These are phyloP conservation scores for Cladophialophora immunda DNA, from an alignment of 2,329 filamentous ascomycete genomes.

Conservation along the genomic window DNA sequence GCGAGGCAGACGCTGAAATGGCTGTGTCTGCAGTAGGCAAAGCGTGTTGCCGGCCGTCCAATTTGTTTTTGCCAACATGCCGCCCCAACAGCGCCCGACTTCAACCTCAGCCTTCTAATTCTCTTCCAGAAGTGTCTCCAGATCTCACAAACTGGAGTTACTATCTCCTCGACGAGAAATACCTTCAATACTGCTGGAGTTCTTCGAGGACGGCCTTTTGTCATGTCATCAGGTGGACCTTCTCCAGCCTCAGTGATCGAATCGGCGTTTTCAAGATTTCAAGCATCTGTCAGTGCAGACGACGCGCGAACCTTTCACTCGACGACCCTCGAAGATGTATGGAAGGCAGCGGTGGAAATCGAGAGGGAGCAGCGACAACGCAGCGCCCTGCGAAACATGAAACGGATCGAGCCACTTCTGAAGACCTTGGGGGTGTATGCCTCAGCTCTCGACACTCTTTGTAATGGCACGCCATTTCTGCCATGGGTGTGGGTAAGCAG, in stretches of 20 bases:
- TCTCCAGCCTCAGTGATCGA: neutral
- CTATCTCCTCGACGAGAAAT: too few species aligned
- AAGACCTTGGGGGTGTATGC: conserved; percentile 54
- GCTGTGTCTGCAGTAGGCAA: too few species aligned
- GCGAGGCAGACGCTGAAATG: too few species aligned
- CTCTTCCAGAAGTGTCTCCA: too few species aligned
- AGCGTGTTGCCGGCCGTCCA: too few species aligned
- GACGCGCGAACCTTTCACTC: conserved; percentile 42
- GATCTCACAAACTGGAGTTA: too few species aligned
- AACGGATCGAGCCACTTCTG: conserved; percentile 55
- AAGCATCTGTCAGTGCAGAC: neutral
- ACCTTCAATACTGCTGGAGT: too few species aligned
- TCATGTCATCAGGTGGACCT: neutral
- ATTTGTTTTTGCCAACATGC: too few species aligned
- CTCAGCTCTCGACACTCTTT: conserved; percentile 53
- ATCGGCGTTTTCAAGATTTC: neutral
- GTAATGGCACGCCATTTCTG: conserved; percentile 58
- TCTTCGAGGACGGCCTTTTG: too few species aligned
- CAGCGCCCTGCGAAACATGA: conserved; percentile 54
- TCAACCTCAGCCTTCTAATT: too few species aligned
- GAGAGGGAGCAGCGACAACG: conserved; percentile 52
- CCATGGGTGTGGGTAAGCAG: conserved; percentile 55
- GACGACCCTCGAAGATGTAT: conserved; percentile 51
- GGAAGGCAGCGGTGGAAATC: conserved; percentile 48
- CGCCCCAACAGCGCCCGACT: too few species aligned